Conservation (phyloP, 192 early-diverging fungal species). For the Jimgerdemannia flammicorona region DNA sequence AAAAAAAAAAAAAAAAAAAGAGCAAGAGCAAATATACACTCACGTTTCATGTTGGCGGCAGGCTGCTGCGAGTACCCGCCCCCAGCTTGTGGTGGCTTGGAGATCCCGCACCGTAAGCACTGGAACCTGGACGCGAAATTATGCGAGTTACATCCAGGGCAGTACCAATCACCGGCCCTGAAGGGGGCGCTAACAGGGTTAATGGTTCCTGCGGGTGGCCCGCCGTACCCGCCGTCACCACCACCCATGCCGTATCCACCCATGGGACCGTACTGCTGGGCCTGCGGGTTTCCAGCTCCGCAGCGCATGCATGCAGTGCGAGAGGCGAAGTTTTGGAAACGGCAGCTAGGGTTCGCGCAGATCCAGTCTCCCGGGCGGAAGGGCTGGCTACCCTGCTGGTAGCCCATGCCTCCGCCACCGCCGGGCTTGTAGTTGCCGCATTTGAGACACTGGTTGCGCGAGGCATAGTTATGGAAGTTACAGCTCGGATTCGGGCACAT, state of each 20-base stretch:
- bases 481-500: conserved; percentile 56
- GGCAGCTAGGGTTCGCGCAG: conserved; percentile 59
- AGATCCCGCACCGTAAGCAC: conserved; percentile 50
- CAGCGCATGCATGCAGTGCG: conserved; percentile 65
- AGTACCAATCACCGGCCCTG: conserved; percentile 66
- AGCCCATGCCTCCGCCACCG: conserved; percentile 1
- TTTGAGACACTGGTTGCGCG: conserved; percentile 49
- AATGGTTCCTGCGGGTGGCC: conserved; percentile 20
- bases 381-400: conserved; percentile 4
- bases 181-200: conserved; percentile 33
- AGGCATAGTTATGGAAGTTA: conserved; percentile 62
- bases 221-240: conserved; percentile 20
- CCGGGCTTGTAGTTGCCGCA: conserved; percentile 45
- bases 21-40: not conserved
- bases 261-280: conserved; percentile 7
- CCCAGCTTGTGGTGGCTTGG: conserved; percentile 34
- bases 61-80: conserved; percentile 12
- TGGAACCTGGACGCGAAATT: conserved; percentile 67
- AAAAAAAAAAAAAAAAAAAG: not conserved
- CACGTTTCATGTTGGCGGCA: conserved; percentile 27
- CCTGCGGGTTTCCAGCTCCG: conserved; percentile 31
- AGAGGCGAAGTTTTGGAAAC: conserved; percentile 78
- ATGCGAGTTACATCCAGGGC: conserved; percentile 59
- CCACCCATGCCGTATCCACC: conserved; percentile 24
- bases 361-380: conserved; percentile 74